phyloP scores from a whole-genome alignment of 306 rosid species.

The Begonia loranthoides region DNA sequence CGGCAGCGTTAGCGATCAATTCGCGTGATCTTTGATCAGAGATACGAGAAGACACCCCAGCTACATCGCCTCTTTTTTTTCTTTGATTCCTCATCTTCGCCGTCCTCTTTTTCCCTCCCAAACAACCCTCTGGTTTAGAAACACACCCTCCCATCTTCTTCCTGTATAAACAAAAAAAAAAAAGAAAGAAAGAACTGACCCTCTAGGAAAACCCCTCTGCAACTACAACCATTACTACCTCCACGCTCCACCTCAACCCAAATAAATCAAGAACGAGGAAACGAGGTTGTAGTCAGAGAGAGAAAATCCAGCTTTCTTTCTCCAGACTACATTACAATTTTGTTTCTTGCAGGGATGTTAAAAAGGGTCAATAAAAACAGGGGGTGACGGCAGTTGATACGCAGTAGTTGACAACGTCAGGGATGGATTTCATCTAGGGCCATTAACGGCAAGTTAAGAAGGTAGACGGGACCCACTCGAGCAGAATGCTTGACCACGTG shows the following conservation, averaged over 20 bases:
- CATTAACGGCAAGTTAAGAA: neutral
- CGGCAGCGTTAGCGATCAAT: constrained; percentile 16
- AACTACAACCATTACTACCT: too few species aligned
- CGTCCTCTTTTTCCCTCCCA: constrained; percentile 36
- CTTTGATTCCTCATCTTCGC: constrained; percentile 29
- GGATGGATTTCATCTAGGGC: constrained; percentile 1
- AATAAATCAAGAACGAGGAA: constrained; percentile 3
- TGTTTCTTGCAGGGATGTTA: too few species aligned
- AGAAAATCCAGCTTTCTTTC: neutral
- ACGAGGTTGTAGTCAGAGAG: neutral
- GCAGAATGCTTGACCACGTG: constrained; percentile 23
- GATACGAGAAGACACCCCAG: constrained; percentile 35
- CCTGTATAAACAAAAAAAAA: constrained; percentile 1
- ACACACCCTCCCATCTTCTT: constrained; percentile 79
- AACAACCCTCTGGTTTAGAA: constrained; percentile 54
- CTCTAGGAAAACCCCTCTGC: constrained; percentile 11
- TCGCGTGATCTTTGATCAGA: constrained; percentile 40
- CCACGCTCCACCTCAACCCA: neutral
- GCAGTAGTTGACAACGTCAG: constrained; percentile 19
- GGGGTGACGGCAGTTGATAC: constrained; percentile 11
- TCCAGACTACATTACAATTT: too few species aligned
- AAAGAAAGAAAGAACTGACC: neutral
- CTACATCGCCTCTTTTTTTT: constrained; percentile 33
- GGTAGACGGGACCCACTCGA: constrained; percentile 16
- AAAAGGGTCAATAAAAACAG: neutral